Evolutionary conservation across 192 early-diverging fungal genomes (phyloP).

Genomic region (Backusella sp.): DNA sequence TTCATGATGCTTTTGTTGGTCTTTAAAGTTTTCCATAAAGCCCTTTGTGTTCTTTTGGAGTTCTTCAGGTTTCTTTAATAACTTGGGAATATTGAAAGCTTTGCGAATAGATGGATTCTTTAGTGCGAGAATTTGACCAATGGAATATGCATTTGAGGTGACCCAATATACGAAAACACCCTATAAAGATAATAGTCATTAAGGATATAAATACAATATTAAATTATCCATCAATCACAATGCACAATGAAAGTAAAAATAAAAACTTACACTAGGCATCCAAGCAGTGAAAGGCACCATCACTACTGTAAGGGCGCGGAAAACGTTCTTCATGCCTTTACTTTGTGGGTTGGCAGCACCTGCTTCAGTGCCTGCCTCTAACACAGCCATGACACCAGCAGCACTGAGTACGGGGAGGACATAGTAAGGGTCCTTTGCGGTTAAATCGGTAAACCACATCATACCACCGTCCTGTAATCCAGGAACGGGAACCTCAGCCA

Average conservation of each 20-base stretch:
- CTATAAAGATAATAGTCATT: conserved; percentile 35
- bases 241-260: neutral
- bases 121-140: conserved; percentile 68
- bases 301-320: conserved; percentile 43
- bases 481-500: conserved; percentile 82
- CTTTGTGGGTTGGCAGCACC: conserved; percentile 39
- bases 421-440: conserved; percentile 75
- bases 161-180: conserved; percentile 86
- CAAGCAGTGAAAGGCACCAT: conserved; percentile 48
- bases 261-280: conserved; percentile 48
- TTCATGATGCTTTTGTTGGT: conserved; percentile 24
- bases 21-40: conserved; percentile 52
- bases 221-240: neutral
- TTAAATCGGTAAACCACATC: conserved; percentile 85
- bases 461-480: conserved; percentile 76
- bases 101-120: conserved; percentile 56
- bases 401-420: conserved; percentile 78
- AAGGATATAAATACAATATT: conserved; percentile 13
- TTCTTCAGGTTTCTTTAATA: conserved; percentile 41
- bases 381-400: conserved; percentile 65
- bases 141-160: conserved; percentile 69
- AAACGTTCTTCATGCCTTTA: conserved; percentile 41
- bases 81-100: conserved; percentile 58
- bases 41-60: conserved; percentile 38
- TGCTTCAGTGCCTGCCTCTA: conserved; percentile 57